Conservation (phyloP, 2,329 filamentous ascomycete genomes). For the Hymenoscyphus scutula region DNA sequence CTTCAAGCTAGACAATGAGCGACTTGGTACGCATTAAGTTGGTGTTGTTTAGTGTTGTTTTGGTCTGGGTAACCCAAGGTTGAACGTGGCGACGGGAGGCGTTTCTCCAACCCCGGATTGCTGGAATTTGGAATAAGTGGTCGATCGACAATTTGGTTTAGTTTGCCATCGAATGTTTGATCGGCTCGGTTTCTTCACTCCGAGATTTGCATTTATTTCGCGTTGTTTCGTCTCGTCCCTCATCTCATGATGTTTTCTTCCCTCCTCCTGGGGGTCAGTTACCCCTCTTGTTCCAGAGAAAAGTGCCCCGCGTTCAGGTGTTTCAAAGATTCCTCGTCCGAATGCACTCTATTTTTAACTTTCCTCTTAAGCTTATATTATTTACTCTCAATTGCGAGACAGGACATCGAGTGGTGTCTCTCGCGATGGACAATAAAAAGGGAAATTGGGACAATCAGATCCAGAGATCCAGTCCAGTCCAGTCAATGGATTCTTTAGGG, state of each 20-base stretch:
- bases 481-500: background rate
- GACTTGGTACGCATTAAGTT: background rate
- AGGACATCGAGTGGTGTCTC: background rate
- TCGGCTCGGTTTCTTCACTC: background rate
- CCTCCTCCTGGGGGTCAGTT: background rate
- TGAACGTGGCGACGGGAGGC: background rate
- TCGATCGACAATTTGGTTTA: background rate
- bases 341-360: constrained; percentile 1
- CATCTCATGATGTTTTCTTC: background rate
- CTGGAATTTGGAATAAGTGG: background rate
- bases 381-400: background rate
- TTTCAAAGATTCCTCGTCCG: background rate
- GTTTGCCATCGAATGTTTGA: background rate
- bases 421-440: background rate
- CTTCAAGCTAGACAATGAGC: background rate
- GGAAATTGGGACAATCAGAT: background rate
- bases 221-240: background rate
- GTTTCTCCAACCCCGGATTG: background rate
- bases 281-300: background rate
- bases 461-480: background rate
- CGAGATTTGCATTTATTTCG: background rate
- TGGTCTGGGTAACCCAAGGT: background rate
- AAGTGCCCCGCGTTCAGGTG: background rate
- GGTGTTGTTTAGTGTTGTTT: background rate
- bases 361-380: constrained; percentile 2